A percentile compares a stretch with the other conserved stretches of the same genome.
Conservation (phyloP, 192 early-diverging fungal genomes). For the Gigaspora rosea region DNA sequence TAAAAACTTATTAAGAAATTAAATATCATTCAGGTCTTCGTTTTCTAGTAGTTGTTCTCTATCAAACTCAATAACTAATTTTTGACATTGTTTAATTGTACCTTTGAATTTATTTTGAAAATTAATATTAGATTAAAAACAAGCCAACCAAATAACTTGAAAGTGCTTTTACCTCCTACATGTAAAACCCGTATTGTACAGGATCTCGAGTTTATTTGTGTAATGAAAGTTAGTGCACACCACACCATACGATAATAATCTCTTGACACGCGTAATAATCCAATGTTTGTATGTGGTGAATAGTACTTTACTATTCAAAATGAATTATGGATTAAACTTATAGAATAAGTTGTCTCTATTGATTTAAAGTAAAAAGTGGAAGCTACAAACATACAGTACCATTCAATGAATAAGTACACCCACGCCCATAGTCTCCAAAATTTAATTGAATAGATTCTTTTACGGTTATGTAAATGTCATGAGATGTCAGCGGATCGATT, state of each 20-base stretch:
- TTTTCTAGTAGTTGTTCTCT: too few species aligned
- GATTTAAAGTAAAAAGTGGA: too few species aligned
- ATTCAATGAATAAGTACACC: constrained; percentile 37
- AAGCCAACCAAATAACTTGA: not conserved
- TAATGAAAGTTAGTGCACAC: too few species aligned
- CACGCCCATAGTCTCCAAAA: constrained; percentile 53
- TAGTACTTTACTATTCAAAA: constrained; percentile 49
- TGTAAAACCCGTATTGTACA: constrained; percentile 48
- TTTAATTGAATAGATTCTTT: constrained; percentile 46
- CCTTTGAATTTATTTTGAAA: too few species aligned
- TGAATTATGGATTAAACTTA: not conserved
- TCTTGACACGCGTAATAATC: too few species aligned
- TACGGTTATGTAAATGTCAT: constrained; percentile 37
- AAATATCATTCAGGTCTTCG: too few species aligned
- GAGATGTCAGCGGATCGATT: constrained; percentile 34
- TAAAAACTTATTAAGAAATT: too few species aligned
- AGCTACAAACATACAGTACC: constrained; percentile 15
- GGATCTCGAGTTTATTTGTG: too few species aligned
- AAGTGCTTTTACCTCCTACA: constrained; percentile 45
- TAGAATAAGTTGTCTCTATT: not conserved
- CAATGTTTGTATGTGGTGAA: too few species aligned
- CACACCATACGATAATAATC: too few species aligned
- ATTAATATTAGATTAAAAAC: not conserved
- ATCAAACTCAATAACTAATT: too few species aligned
- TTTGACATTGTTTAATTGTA: too few species aligned